Evolutionary conservation across 73 alveolate genomes (phyloP).

Genomic region (Symbiodinium natans): DNA sequence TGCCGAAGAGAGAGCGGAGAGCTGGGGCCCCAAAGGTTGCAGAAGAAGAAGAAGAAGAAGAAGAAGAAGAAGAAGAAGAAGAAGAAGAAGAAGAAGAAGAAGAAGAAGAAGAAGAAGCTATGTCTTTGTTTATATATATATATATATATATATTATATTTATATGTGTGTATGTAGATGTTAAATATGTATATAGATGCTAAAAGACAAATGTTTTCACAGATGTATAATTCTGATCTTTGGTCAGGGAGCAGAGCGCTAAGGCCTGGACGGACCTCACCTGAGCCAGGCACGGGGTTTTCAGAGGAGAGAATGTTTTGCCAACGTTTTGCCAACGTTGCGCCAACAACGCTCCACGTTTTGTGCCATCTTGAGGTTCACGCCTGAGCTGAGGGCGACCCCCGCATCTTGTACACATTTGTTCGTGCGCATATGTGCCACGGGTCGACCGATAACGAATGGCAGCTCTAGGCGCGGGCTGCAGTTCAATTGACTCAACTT

Average conservation of each 20-base stretch:
- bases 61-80: too few species aligned
- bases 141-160: not conserved
- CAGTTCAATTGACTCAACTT: too few species aligned
- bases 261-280: not conserved
- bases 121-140: not conserved
- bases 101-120: not conserved
- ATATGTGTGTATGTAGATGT: not conserved
- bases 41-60: too few species aligned
- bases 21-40: too few species aligned
- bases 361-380: too few species aligned
- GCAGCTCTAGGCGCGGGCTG: not conserved
- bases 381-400: not conserved
- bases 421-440: not conserved
- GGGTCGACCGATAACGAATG: not conserved
- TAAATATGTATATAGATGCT: not conserved
- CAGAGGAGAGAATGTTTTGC: not conserved
- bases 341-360: too few species aligned
- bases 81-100: too few species aligned
- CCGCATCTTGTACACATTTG: too few species aligned
- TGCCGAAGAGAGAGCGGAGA: too few species aligned
- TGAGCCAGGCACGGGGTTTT: not conserved
- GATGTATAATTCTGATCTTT: not conserved
- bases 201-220: not conserved
- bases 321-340: too few species aligned
- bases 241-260: not conserved